Base-by-base conservation (phyloP, 169 alveolate genomes). In the Ophryocystis elektroscirrha region DNA sequence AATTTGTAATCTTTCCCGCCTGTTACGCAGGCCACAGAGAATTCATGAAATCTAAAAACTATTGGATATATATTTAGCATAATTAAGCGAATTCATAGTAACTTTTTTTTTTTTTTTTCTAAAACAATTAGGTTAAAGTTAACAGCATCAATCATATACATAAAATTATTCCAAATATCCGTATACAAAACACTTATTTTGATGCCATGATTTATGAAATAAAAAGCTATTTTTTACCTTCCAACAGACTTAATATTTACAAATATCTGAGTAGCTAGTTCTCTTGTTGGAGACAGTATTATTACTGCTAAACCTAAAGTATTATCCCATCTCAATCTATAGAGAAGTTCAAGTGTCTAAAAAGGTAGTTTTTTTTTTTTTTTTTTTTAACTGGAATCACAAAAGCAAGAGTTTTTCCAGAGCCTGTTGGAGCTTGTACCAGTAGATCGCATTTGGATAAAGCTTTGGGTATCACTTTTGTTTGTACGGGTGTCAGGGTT, bases 211-310 rank as follows among this genome's bases (percentile, higher is more conserved):
- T 49, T 1, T 12, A 46, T 44, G 39, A 32, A 12, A 32, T 9
- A 12, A 12, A 32, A 12, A 12, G 39, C 12, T 12, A 32, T 32
- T 12, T 32, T 15, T 5, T 60, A 64, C 39, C 45, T 59, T 5
- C 76, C 84, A 30, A 80, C 48, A 22, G 76, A 69, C 38, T 74
- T 78, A 28, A 79, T 60, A 0, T 79, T 89, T 56, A 83, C 91
- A 59, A 82, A 82, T 22, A 79, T 79, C 58, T 87, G 84, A 30
- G 77, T 76, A 7, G 89, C 92, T 28, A 87, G 72, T 65, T 87
- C 96, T 56, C 93, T 59, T 6, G 91, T 81, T 5, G 96, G 96
- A 25, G 84, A 71, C 15, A 87, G 47, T 16, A 87, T 52, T 7
- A 87, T 37, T 3, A 89, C 89, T 2, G 85, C 87, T 18, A 83